Percentiles rank a stretch among this genome's conserved stretches.
These are phyloP conservation scores for Xylaria venustula DNA, from an alignment of 495 filamentous ascomycete species.

Conservation along the genomic window DNA sequence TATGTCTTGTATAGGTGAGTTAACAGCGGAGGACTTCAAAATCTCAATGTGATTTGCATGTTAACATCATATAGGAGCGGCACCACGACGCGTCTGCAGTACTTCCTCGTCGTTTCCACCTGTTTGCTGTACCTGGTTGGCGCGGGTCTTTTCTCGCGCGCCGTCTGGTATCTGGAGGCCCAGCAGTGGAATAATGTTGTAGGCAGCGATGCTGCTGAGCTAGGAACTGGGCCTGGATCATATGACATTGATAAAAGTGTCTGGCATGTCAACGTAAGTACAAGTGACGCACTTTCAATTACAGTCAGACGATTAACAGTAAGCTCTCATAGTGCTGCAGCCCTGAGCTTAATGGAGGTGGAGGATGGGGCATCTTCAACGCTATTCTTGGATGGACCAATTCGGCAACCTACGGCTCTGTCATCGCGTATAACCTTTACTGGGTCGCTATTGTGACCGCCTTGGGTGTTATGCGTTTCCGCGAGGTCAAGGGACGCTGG, in stretches of 20 bases:
- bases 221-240: slow-evolving; percentile 75
- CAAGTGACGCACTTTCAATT: neutral
- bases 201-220: slow-evolving; percentile 72
- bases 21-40: no score
- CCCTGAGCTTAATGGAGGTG: slow-evolving; percentile 61
- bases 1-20: slow-evolving; percentile 76
- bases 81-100: slow-evolving; percentile 62
- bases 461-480: slow-evolving; percentile 63
- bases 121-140: slow-evolving; percentile 86
- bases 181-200: slow-evolving; percentile 63
- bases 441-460: slow-evolving; percentile 67
- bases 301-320: neutral
- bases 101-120: slow-evolving; percentile 78
- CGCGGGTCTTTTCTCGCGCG: slow-evolving; percentile 75
- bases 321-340: slow-evolving; percentile 64
- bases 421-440: slow-evolving; percentile 88
- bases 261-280: slow-evolving; percentile 83
- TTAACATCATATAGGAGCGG: slow-evolving; percentile 38
- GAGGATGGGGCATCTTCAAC: slow-evolving; percentile 92
- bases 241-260: slow-evolving; percentile 84
- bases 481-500: slow-evolving; percentile 65
- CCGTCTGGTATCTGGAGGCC: slow-evolving; percentile 70
- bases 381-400: slow-evolving; percentile 83
- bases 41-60: neutral
- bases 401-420: slow-evolving; percentile 78